phyloP scores from a whole-genome alignment of 345 rosid species.

The Sonneratia alba region DNA sequence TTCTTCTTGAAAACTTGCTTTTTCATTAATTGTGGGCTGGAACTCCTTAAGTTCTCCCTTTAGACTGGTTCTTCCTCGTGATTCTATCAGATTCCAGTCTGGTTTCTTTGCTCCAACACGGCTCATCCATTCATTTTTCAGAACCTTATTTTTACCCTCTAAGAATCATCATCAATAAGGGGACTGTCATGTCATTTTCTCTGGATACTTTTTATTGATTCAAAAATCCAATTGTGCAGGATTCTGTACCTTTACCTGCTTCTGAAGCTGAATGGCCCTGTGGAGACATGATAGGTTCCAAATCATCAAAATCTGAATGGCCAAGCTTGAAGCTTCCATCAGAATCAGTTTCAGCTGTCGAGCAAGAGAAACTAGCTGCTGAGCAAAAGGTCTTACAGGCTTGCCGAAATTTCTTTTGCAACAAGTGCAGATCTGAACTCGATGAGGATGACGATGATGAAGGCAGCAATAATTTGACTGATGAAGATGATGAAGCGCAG shows the following conservation, averaged over 20 bases:
- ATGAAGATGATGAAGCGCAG: background rate
- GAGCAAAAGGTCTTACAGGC: constrained; percentile 25
- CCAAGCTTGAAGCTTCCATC: background rate
- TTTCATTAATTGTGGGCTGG: background rate
- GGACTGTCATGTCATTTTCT: background rate
- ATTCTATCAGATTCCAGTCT: no score
- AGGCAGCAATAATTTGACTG: background rate
- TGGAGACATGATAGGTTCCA: background rate
- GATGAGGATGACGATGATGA: constrained; percentile 6
- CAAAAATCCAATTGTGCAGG: background rate
- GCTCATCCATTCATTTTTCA: no score
- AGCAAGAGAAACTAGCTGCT: constrained; percentile 21
- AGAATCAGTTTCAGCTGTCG: constrained; percentile 10
- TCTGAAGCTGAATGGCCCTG: constrained; percentile 18
- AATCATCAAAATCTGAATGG: constrained; percentile 1
- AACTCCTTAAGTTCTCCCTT: background rate
- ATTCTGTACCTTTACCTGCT: background rate
- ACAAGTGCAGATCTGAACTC: constrained; percentile 12
- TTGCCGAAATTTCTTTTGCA: constrained; percentile 33
- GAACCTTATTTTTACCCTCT: no score
- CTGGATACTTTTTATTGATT: background rate
- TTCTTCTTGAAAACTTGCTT: background rate
- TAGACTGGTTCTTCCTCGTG: no score
- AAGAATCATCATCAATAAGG: no score
- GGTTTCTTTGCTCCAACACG: no score